Conservation (phyloP, 2,329 filamentous ascomycete genomes). For the Fusarium coicis region DNA sequence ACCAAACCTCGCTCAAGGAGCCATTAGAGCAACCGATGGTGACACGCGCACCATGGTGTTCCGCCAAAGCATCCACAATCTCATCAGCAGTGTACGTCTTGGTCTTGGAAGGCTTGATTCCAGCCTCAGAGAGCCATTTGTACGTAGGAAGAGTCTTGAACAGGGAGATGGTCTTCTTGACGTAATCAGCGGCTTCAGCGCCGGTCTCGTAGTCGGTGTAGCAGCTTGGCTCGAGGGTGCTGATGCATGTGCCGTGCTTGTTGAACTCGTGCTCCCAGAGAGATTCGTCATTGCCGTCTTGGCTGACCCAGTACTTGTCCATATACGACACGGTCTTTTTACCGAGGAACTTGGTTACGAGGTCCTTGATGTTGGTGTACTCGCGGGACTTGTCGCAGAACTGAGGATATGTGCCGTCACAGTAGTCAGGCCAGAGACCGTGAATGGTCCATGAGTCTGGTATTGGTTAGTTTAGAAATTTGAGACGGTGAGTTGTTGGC, state of each 20-base stretch:
- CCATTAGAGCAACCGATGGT: conserved; percentile 66
- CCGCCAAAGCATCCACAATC: conserved; percentile 68
- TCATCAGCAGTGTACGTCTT: conserved; percentile 68
- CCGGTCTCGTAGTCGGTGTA: conserved; percentile 70
- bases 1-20: conserved; percentile 66
- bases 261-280: conserved; percentile 82
- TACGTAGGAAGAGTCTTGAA: conserved; percentile 76
- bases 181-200: conserved; percentile 76
- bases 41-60: conserved; percentile 63
- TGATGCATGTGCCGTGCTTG: conserved; percentile 81
- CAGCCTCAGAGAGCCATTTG: conserved; percentile 68
- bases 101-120: conserved; percentile 64
- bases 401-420: conserved; percentile 75
- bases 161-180: conserved; percentile 71
- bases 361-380: conserved; percentile 73
- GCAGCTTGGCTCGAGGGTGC: conserved; percentile 74
- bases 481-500: neutral
- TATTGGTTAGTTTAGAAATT: neutral
- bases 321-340: conserved; percentile 72
- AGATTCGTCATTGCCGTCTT: conserved; percentile 69
- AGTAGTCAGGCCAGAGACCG: conserved; percentile 74
- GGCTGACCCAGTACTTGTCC: conserved; percentile 77
- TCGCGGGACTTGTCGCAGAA: conserved; percentile 71
- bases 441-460: conserved; percentile 80
- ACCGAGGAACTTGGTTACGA: conserved; percentile 65